Base-by-base conservation (phyloP, 2,329 filamentous ascomycete species). In the Aureobasidium sp. region DNA sequence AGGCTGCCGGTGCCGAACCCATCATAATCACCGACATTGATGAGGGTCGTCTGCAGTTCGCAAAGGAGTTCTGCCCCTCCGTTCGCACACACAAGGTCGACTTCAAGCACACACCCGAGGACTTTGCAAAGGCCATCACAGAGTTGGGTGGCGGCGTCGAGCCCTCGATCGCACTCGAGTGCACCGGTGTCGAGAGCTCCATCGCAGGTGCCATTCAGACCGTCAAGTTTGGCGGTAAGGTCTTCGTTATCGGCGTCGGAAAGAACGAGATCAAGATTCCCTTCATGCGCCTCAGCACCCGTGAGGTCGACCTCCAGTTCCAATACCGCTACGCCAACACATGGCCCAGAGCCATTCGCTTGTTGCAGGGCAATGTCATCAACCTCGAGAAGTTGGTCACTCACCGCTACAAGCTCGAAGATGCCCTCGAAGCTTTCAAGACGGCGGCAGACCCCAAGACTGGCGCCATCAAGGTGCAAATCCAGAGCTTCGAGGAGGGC, bases 311-410 rank as follows among this genome's bases (percentile, higher is more conserved):
- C 71, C 76, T 97, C 56, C 88, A 95, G 73, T 93, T 96, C 71
- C 91, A 97, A 75, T 97, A 97, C 75, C 82, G 93, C 57, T 97
- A 97, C 76, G 81, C 80, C 74, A 96, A 97, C 75, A 95, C 89
- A 19, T 97, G 91, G 91, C 93, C 91, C 29, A 81, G 88, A 58
- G 91, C 93, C 38, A 96, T 97, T 61, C 81, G 90, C 42, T 75
- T 97, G 59, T 79, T 97, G 32, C 81, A 89, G 75, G 89, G 84
- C 66, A 88, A 88, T 2, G 80, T 96, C 3, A 80, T 97, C 62
- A 83, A 94, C 66, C 73, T 96, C 66, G 79, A 79, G 63, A 86
- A 81, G 71, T 73, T 97, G 57, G 89, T 96, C 30, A 96, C 91
- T 35, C 91, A 97, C 74, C 79, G 88, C 16, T 96, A 86, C 72